Conservation (phyloP, 192 early-diverging fungal species). For the Lobosporangium transversale region DNA sequence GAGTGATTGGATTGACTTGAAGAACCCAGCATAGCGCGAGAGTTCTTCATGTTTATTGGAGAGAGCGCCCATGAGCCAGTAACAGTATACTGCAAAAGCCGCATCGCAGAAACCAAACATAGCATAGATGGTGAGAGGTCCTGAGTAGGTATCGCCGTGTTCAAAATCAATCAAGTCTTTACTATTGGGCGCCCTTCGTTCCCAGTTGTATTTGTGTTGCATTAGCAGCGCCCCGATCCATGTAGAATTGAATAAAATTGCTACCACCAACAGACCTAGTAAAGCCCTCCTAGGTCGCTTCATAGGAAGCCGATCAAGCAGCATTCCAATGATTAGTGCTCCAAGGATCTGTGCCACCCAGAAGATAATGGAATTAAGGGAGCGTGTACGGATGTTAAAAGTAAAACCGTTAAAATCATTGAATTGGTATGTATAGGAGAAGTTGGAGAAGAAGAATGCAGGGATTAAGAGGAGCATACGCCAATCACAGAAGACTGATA, state of each 20-base stretch:
- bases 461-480: slow-evolving; percentile 76
- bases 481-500: slow-evolving; percentile 72
- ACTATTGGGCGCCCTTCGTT: slow-evolving; percentile 7
- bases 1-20: slow-evolving; percentile 90
- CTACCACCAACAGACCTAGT: slow-evolving; percentile 61
- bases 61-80: slow-evolving; percentile 92
- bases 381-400: slow-evolving; percentile 75
- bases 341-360: slow-evolving; percentile 83
- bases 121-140: slow-evolving; percentile 27
- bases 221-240: slow-evolving; percentile 70
- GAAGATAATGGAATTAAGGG: slow-evolving; percentile 77
- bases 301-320: slow-evolving; percentile 68
- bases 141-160: slow-evolving; percentile 27
- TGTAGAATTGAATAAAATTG: slow-evolving; percentile 63
- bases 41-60: slow-evolving; percentile 82
- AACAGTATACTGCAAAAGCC: slow-evolving; percentile 59
- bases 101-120: slow-evolving; percentile 54
- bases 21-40: slow-evolving; percentile 82
- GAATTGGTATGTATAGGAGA: slow-evolving; percentile 80
- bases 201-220: slow-evolving; percentile 63
- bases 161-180: slow-evolving; percentile 36
- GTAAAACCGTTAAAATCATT: slow-evolving; percentile 67
- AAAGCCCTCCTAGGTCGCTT: slow-evolving; percentile 72
- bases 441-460: slow-evolving; percentile 79
- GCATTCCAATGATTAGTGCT: slow-evolving; percentile 66